Percentiles rank a stretch among this genome's conserved stretches.
These are phyloP conservation scores for Kappamyces sp. DNA, from an alignment of 192 early-diverging fungal species.

Conservation along the genomic window DNA sequence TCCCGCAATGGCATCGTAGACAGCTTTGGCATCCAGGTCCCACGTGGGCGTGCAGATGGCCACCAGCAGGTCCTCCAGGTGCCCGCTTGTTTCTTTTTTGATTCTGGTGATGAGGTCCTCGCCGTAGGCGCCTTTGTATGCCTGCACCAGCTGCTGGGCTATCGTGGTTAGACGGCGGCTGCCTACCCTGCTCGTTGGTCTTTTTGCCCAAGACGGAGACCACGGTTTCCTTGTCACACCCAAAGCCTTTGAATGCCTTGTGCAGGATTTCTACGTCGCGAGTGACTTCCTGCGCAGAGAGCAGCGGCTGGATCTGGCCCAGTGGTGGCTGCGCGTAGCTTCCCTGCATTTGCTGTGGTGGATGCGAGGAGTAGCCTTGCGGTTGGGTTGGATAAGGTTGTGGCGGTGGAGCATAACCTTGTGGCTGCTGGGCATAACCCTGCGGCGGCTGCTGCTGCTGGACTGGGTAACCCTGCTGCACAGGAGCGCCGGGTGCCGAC, in stretches of 20 bases:
- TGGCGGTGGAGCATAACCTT: neutral
- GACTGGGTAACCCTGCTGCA: slow-evolving; percentile 19
- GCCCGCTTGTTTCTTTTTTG: slow-evolving; percentile 28
- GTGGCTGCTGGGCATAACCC: neutral
- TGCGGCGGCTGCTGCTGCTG: slow-evolving; percentile 3
- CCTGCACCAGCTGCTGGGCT: slow-evolving; percentile 25
- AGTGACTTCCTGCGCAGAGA: slow-evolving; percentile 13
- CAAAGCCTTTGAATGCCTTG: slow-evolving; percentile 31
- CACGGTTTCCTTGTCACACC: slow-evolving; percentile 35
- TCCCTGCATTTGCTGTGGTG: neutral
- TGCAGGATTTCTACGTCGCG: slow-evolving; percentile 18
- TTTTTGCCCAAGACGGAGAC: slow-evolving; percentile 33
- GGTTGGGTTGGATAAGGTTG: slow-evolving; percentile 10
- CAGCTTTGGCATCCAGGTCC: slow-evolving; percentile 23
- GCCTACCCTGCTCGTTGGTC: slow-evolving; percentile 21
- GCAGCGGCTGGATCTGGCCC: slow-evolving; percentile 3
- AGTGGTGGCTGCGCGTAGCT: slow-evolving; percentile 13
- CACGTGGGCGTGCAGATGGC: slow-evolving; percentile 10
- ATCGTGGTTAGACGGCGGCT: too few species aligned
- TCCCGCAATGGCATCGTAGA: slow-evolving; percentile 31
- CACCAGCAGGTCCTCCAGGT: slow-evolving; percentile 29
- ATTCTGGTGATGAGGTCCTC: slow-evolving; percentile 24
- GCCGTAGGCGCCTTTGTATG: slow-evolving; percentile 26
- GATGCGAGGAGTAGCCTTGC: neutral
- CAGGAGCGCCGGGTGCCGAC: slow-evolving; percentile 3